Evolutionary conservation across 352 stramenopile genomes (phyloP).

Genomic region (Pythium grandisporangium): DNA sequence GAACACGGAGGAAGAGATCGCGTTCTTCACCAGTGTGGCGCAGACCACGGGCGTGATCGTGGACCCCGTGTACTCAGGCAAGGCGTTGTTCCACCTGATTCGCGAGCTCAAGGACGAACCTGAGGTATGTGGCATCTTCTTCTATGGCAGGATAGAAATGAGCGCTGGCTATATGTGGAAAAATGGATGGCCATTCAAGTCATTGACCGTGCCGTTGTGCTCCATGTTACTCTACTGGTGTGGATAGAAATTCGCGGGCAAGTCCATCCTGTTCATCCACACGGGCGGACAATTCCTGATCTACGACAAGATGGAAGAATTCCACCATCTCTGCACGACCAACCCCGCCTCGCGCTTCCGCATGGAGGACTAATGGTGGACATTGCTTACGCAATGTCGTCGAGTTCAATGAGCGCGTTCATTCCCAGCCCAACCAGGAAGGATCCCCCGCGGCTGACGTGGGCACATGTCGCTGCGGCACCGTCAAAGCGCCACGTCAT

Average conservation of each 20-base stretch:
- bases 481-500: too few species aligned
- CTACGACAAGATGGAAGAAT: conserved; percentile 85
- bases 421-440: too few species aligned
- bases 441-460: too few species aligned
- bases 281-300: conserved; percentile 87
- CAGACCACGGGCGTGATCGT: conserved; percentile 14
- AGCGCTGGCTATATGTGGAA: conserved; percentile 1
- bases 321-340: conserved; percentile 41
- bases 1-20: conserved; percentile 16
- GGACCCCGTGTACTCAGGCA: conserved; percentile 25
- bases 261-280: conserved; percentile 87
- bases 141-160: too few species aligned
- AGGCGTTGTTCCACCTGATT: conserved; percentile 18
- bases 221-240: neutral
- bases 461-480: too few species aligned
- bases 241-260: conserved; percentile 67
- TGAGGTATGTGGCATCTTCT: too few species aligned
- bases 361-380: conserved; percentile 26
- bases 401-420: neutral
- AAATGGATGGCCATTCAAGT: neutral
- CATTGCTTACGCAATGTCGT: neutral
- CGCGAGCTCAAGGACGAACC: conserved; percentile 9
- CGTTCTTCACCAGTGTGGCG: conserved; percentile 11
- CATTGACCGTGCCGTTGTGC: neutral
- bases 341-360: conserved; percentile 45